These are phyloP conservation scores for Aureobasidium sp. DNA, from an alignment of 2,329 filamentous ascomycete species.

Conservation along the genomic window DNA sequence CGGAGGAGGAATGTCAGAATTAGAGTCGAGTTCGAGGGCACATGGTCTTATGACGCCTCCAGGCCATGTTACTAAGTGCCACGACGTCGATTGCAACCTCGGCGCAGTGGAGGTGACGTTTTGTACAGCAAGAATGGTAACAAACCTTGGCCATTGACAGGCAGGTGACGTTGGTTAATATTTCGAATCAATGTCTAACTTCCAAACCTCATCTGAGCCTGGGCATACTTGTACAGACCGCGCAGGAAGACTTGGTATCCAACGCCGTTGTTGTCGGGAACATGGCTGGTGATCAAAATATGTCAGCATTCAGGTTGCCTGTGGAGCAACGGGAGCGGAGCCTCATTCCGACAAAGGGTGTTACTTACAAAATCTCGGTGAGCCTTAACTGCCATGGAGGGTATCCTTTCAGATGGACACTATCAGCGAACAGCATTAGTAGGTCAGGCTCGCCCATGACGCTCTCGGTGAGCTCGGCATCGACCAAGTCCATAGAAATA, in stretches of 20 bases:
- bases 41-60: not conserved
- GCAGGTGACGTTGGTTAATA: not conserved
- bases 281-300: conserved; percentile 27
- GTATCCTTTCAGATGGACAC: conserved; percentile 80
- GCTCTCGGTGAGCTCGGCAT: conserved; percentile 71
- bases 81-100: not conserved
- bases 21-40: not conserved
- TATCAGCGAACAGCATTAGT: conserved; percentile 77
- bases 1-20: not conserved
- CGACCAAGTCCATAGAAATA: conserved; percentile 77
- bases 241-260: conserved; percentile 91
- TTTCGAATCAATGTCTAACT: conserved; percentile 33
- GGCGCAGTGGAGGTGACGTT: conserved; percentile 1
- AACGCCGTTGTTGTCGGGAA: conserved; percentile 71
- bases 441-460: conserved; percentile 88
- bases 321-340: conserved; percentile 5
- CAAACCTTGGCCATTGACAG: not conserved
- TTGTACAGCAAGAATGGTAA: not conserved
- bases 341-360: not conserved
- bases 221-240: conserved; percentile 75
- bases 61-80: not conserved
- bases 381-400: conserved; percentile 93
- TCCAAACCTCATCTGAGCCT: conserved; percentile 82
- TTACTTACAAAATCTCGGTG: conserved; percentile 78
- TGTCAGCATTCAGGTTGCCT: conserved; percentile 2